These are phyloP conservation scores for Candida schatavii DNA, from an alignment of 805 yeast genomes.

Conservation along the genomic window DNA sequence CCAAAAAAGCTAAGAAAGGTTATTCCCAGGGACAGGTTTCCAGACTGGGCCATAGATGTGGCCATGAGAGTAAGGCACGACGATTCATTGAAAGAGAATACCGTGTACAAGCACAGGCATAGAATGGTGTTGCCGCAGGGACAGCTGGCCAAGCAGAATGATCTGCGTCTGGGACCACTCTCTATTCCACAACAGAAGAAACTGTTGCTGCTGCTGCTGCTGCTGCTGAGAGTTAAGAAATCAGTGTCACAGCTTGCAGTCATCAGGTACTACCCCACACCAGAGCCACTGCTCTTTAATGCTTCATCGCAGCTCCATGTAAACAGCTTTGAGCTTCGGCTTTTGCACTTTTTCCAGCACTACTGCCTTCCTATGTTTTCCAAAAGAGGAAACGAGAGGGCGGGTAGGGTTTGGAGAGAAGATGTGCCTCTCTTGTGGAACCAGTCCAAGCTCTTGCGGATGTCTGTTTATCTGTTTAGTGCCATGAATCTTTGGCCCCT, in stretches of 20 bases:
- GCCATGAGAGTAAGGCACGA: not conserved
- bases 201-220: too few species aligned
- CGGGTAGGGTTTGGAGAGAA: constrained; percentile 23
- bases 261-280: not conserved
- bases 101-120: not conserved
- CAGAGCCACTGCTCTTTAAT: constrained; percentile 10
- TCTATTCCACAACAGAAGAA: not conserved
- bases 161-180: not conserved
- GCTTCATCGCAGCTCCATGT: constrained; percentile 11
- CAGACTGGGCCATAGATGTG: not conserved
- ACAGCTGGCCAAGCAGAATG: not conserved
- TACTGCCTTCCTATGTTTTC: constrained; percentile 27
- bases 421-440: constrained; percentile 25
- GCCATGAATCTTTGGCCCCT: constrained; percentile 24
- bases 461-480: constrained; percentile 22
- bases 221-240: too few species aligned
- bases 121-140: not conserved
- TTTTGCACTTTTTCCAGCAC: constrained; percentile 25
- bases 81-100: not conserved
- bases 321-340: constrained; percentile 21
- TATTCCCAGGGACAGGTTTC: not conserved
- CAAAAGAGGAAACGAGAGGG: constrained; percentile 17
- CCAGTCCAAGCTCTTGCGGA: constrained; percentile 23
- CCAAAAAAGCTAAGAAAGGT: not conserved
- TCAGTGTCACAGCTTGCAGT: too few species aligned